A percentile compares a stretch with the other conserved stretches of the same genome.
phyloP scores from a whole-genome alignment of 257 asterid species.

The Solanum chilense region DNA sequence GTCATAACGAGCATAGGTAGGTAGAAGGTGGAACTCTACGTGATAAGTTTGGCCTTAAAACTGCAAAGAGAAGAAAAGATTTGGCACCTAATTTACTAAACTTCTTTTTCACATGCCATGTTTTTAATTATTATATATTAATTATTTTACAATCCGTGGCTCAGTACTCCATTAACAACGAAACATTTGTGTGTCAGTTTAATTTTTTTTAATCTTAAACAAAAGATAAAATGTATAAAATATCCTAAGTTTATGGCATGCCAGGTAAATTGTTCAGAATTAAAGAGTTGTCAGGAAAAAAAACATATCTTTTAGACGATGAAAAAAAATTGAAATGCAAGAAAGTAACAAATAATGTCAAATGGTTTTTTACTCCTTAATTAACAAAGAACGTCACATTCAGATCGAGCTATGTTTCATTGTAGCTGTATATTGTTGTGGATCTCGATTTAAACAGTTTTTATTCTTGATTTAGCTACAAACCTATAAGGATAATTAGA shows the following conservation, averaged over 20 bases:
- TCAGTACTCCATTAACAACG: neutral
- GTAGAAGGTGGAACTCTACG: neutral
- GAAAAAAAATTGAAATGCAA: neutral
- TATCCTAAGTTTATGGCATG: neutral
- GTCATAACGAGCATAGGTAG: neutral
- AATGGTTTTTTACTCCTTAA: neutral
- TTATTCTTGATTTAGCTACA: neutral
- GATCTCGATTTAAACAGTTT: neutral
- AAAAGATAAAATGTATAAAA: neutral
- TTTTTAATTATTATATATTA: neutral
- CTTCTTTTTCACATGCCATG: neutral
- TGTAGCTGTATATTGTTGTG: neutral
- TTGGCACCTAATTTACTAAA: neutral
- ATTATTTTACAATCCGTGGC: neutral
- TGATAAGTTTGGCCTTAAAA: neutral
- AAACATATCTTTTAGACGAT: neutral
- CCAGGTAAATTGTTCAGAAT: neutral
- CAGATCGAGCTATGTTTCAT: neutral
- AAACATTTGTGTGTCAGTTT: neutral
- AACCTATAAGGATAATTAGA: neutral
- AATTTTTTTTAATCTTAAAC: neutral
- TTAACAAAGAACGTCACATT: neutral
- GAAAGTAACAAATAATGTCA: neutral
- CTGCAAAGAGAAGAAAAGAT: neutral
- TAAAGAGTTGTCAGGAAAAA: neutral